Evolutionary conservation across 371 early-diverging fungal genomes (phyloP), one percentile per base, ranked within the genome.

Genomic region (Mucor saturninus): DNA sequence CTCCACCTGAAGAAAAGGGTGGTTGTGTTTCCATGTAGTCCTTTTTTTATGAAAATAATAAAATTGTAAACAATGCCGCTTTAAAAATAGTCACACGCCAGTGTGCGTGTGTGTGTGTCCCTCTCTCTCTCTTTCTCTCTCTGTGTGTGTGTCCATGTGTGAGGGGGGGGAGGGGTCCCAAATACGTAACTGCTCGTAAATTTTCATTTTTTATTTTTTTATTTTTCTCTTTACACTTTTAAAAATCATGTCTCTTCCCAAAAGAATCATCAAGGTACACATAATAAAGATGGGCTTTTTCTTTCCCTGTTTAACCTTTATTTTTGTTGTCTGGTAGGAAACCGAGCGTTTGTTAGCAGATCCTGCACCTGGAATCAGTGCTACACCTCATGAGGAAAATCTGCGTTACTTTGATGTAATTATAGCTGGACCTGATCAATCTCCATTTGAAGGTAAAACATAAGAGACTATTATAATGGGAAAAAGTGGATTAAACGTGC

Each of bases 361-460:
- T 66, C 98, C 99, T 14, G 96, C 92, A 38, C 97, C 98, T n/a
- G 98, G 97, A 42, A 97, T 98, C 64, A 86, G 83, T 56, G 98
- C 97, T 21, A 86, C 77, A 9, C 93, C 96, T 46, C 94, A 96
- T 66, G 97, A 97, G 51, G 95, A 95, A 65, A 98, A 97, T 72
- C 81, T 97, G 66, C 91, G 98, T 28, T 97, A 98, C 76, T 97
- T 98, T 84, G 96, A 98, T 83, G 99, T 99, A 39, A 77, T 93
- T 56, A 98, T 99, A 69, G 86, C 92, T 45, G 99, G 99, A 4
- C 99, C 99, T 29, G 68, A 77, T 35, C 93, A 94, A 76, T 98
- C 99, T 29, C 97, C 99, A 4, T 99, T 96, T 79, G 98, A 98
- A 91, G 98, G 98, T 95, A 79, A 7, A 29, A n/a, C n/a, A n/a